phyloP scores from a whole-genome alignment of 192 early-diverging fungal genomes.

The Spinellus fusiger region DNA sequence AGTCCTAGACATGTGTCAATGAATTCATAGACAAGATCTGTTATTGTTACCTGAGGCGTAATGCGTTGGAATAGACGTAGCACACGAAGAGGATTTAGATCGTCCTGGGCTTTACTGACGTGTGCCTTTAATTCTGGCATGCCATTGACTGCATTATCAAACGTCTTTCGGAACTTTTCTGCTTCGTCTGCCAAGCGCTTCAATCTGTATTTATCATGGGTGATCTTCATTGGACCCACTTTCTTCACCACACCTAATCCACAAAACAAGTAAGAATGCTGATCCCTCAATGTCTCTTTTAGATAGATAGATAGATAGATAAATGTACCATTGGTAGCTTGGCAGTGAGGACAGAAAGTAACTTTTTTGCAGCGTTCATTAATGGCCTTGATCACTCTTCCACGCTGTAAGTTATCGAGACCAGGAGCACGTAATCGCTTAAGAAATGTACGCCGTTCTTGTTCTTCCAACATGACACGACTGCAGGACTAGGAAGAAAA shows the following conservation, averaged over 20 bases:
- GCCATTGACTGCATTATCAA: conserved; percentile 62
- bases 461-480: conserved; percentile 82
- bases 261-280: neutral
- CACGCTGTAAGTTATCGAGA: conserved; percentile 76
- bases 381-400: conserved; percentile 73
- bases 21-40: neutral
- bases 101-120: conserved; percentile 83
- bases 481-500: conserved; percentile 61
- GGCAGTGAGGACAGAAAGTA: conserved; percentile 77
- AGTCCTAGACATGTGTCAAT: conserved; percentile 53
- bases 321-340: conserved; percentile 66
- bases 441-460: conserved; percentile 64
- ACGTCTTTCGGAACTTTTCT: conserved; percentile 67
- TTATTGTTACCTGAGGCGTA: conserved; percentile 70
- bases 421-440: conserved; percentile 64
- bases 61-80: conserved; percentile 82
- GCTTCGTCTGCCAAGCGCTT: conserved; percentile 73
- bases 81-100: conserved; percentile 88
- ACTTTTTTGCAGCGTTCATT: conserved; percentile 87
- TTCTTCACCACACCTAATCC: conserved; percentile 82
- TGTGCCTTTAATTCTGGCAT: conserved; percentile 74
- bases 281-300: neutral
- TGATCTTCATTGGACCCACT: conserved; percentile 88
- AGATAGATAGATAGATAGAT: neutral
- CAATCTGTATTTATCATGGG: conserved; percentile 90